Conservation (phyloP, 495 filamentous ascomycete genomes). For the Penicillium paxilli region DNA sequence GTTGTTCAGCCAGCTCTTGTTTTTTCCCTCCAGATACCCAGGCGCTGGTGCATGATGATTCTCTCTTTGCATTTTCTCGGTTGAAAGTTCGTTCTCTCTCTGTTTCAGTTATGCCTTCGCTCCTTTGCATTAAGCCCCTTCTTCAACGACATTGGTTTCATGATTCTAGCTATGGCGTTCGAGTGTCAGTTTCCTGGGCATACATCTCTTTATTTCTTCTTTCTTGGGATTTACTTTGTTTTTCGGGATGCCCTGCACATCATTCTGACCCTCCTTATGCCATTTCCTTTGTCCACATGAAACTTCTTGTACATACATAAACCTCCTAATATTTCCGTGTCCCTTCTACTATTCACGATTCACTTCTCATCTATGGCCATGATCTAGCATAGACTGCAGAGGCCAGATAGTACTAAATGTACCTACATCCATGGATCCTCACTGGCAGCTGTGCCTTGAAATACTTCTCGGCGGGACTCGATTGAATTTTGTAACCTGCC, state of each 20-base stretch:
- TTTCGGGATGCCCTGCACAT: not conserved
- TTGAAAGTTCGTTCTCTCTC: not conserved
- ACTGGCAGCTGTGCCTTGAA: no score
- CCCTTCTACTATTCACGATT: no score
- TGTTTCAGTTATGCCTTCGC: not conserved
- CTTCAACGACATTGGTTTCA: constrained; percentile 3
- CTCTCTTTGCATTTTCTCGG: constrained; percentile 11
- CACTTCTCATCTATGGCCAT: no score
- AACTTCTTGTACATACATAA: not conserved
- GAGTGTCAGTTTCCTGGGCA: not conserved
- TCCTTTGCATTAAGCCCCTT: constrained; percentile 15
- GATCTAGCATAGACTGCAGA: no score
- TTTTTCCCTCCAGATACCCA: constrained; percentile 26
- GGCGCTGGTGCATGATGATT: constrained; percentile 23
- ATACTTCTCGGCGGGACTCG: no score
- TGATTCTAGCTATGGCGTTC: constrained; percentile 13
- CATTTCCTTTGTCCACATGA: not conserved
- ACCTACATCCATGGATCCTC: no score
- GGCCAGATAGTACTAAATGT: no score
- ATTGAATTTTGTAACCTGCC: no score
- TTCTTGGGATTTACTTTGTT: not conserved
- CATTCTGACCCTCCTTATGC: constrained; percentile 1
- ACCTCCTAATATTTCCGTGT: no score
- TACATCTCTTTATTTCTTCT: not conserved
- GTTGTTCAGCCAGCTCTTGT: constrained; percentile 19